phyloP scores from a whole-genome alignment of 2,329 filamentous ascomycete species.

The Dactylella cylindrospora region DNA sequence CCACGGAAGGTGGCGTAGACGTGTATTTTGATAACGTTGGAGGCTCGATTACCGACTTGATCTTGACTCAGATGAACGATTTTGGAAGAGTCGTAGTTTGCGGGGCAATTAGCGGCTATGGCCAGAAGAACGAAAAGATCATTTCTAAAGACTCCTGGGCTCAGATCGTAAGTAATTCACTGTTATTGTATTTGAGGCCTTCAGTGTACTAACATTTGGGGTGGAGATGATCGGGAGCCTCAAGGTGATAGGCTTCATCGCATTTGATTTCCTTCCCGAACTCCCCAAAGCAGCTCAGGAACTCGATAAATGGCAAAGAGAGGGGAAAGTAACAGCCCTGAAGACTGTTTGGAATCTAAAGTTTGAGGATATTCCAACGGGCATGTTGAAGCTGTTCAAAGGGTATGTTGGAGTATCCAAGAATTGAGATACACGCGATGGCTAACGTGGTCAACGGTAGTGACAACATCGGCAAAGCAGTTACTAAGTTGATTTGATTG shows the following conservation, averaged over 20 bases:
- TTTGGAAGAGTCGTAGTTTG: slow-evolving; percentile 54
- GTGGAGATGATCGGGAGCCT: slow-evolving; percentile 50
- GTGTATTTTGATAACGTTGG: slow-evolving; percentile 60
- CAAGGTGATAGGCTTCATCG: slow-evolving; percentile 55
- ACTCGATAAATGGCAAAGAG: slow-evolving; percentile 24
- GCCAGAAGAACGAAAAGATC: slow-evolving; percentile 49
- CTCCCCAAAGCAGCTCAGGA: slow-evolving; percentile 21
- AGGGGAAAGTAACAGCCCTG: slow-evolving; percentile 39
- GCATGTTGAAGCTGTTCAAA: slow-evolving; percentile 40
- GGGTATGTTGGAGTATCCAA: slow-evolving; percentile 10
- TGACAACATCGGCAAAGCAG: slow-evolving; percentile 27
- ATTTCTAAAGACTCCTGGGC: slow-evolving; percentile 29
- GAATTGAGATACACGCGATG: neutral
- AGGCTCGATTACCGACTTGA: slow-evolving; percentile 56
- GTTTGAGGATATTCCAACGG: slow-evolving; percentile 36
- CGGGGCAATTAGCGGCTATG: slow-evolving; percentile 55
- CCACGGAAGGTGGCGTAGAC: slow-evolving; percentile 58
- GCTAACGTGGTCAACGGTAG: neutral
- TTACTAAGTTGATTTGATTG: slow-evolving; percentile 10
- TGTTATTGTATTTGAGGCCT: neutral
- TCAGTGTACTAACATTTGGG: slow-evolving; percentile 46
- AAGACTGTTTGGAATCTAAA: slow-evolving; percentile 35
- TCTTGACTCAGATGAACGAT: slow-evolving; percentile 54
- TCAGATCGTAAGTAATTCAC: slow-evolving; percentile 29
- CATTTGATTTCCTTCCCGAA: slow-evolving; percentile 52